Conservation (phyloP, 2,329 filamentous ascomycete species). For the Cercospora berteroae region DNA sequence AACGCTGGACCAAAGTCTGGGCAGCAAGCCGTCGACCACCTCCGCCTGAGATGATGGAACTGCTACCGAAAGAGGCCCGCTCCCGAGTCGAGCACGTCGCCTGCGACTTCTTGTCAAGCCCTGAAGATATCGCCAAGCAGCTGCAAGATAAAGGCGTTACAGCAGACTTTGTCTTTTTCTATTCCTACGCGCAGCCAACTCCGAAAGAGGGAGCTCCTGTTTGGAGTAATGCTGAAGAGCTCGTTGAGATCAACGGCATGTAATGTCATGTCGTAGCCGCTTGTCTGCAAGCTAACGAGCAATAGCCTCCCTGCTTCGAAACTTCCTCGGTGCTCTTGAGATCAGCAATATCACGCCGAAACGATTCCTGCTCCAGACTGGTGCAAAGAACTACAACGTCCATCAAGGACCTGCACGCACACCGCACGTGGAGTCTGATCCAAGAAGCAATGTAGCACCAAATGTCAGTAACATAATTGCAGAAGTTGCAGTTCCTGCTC, state of each 20-base stretch:
- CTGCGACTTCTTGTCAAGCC: slow-evolving; percentile 40
- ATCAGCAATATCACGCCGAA: slow-evolving; percentile 46
- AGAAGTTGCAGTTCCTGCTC: not conserved
- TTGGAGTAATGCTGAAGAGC: slow-evolving; percentile 53
- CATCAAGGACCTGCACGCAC: slow-evolving; percentile 44
- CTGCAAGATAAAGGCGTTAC: slow-evolving; percentile 39
- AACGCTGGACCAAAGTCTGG: slow-evolving; percentile 55
- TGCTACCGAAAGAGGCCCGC: slow-evolving; percentile 35
- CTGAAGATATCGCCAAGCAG: slow-evolving; percentile 40
- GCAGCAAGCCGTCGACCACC: slow-evolving; percentile 50
- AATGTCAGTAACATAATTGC: slow-evolving; percentile 36
- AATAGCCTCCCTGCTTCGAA: slow-evolving; percentile 45
- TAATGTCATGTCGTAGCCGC: too few relatives aligned
- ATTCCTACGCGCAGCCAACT: slow-evolving; percentile 52
- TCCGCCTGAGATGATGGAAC: slow-evolving; percentile 38
- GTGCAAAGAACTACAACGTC: slow-evolving; percentile 53
- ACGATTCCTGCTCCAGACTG: slow-evolving; percentile 52
- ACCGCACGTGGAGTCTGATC: slow-evolving; percentile 50
- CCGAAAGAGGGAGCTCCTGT: slow-evolving; percentile 46
- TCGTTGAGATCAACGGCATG: slow-evolving; percentile 48
- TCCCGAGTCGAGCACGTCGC: slow-evolving; percentile 33
- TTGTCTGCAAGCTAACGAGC: slow-evolving; percentile 28
- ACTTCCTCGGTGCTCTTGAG: slow-evolving; percentile 49
- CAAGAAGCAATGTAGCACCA: slow-evolving; percentile 44
- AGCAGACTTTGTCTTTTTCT: slow-evolving; percentile 54